Evolutionary conservation across 2,329 filamentous ascomycete species (phyloP).

Genomic region (Cordyceps cateniannulata): DNA sequence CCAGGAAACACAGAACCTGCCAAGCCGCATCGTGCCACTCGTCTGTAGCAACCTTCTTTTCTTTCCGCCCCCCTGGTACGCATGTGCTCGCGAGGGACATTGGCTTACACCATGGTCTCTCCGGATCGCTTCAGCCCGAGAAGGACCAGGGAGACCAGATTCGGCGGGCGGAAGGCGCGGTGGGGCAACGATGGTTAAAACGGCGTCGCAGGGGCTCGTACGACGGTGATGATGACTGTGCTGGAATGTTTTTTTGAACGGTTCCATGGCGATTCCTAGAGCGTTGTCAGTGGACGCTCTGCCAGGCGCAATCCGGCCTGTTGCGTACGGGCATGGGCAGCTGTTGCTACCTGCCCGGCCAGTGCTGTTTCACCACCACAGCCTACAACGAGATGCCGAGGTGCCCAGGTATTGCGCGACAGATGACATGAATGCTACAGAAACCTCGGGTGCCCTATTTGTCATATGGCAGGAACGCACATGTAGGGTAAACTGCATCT

Average conservation of each 20-base stretch:
- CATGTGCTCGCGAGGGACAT: not conserved
- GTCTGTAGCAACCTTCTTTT: not conserved
- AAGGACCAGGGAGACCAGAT: not conserved
- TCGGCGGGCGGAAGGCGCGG: not conserved
- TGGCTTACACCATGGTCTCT: not conserved
- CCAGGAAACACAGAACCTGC: not conserved
- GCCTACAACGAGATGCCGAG: not conserved
- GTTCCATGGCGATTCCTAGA: not conserved
- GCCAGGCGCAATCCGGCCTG: not conserved
- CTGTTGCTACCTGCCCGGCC: not conserved
- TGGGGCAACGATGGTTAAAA: not conserved
- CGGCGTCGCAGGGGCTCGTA: not conserved
- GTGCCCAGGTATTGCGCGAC: not conserved
- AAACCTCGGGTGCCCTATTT: not conserved
- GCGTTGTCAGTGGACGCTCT: not conserved
- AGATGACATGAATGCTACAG: not conserved
- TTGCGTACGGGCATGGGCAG: not conserved
- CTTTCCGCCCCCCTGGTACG: too few species aligned
- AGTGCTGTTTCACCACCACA: not conserved
- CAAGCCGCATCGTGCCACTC: not conserved
- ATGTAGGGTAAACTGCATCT: too few species aligned
- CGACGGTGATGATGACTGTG: not conserved
- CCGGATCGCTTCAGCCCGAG: not conserved
- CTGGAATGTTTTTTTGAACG: not conserved
- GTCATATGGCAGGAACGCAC: not conserved